Evolutionary conservation across 768 basidiomycete species (phyloP), one percentile per base, ranked within the genome.

Genomic region (Astraeus odoratus): DNA sequence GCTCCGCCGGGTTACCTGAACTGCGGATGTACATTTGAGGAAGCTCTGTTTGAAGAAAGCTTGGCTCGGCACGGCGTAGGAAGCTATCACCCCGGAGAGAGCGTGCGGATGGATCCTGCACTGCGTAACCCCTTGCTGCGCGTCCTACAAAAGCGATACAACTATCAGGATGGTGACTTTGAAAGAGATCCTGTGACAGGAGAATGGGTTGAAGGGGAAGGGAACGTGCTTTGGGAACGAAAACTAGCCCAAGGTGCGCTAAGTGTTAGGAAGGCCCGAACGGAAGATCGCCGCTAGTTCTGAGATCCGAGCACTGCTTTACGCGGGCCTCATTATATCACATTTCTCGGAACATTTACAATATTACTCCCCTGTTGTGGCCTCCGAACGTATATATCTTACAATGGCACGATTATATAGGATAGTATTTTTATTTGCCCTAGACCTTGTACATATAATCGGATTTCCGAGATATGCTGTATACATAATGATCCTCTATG

Each of bases 31-130:
- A 83, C 85, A 5, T 78, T 74, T 57, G 86, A 88, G 36, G 81
- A 91, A 64, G 88, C 88, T 4, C 76, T 92, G 6, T 92, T 92
- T 57, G 88, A 91, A 57, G 88, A 90, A 65, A 84, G 82, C 56
- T 73, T 92, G 7, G 60, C 87, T 9, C 78, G 86, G 18, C 86
- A 91, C 49, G 74, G 71, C 4, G 86, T 92, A 13, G 88, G 88
- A 20, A 81, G 82, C 59, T 91, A 90, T 56, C 78, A 78, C 49
- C 89, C 88, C 0, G 89, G 88, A 42, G 89, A 90, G 61, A 81
- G 64, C 45, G 88, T 91, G 40, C 81, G 88, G 57, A 91, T 92
- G 87, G 88, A 92, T 56, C 88, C 88, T 8, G 86, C 83, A 27
- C 67, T 92, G 47, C 77, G 88, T 31, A 90, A 90, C 50, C 85